Base-by-base conservation (phyloP, 2,329 filamentous ascomycete species). In the Thielaviopsis populi region DNA sequence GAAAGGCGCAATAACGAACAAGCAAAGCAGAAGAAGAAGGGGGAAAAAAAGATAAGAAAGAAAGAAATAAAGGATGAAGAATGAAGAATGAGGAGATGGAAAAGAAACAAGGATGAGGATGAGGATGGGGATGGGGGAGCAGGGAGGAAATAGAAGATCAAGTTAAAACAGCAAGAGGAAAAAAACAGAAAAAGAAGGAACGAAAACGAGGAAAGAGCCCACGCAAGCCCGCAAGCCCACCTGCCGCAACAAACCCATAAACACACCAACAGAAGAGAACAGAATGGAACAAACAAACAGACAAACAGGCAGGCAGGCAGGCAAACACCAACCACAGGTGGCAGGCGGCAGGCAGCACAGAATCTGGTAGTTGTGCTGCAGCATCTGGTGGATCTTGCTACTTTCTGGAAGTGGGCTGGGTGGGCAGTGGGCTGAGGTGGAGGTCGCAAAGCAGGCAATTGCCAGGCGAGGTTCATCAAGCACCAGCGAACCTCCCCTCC, bases 101-200 rank as follows among this genome's bases (percentile, higher is more conserved):
- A 54, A 56, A 56, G 24, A 13, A 56, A 19, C 50, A 56, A 56
- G 50, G 46, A 50, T 50, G 10, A 50, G 46, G 46, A 50, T 54
- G 27, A 54, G 50, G 50, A 30, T 54, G 24, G 33, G 50, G 30
- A 56, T n/a, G 24, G 27, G 24, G 30, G 30, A 56, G 50, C 50
- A 56, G 17, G 50, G 50, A 33, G 50, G 50, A 56, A 56, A 56
- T 56, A n/a, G 50, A 56, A 56, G 50, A 56, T 56, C 50, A 33
- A 56, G 50, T 33, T 33, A 56, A 56, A 56, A 27, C 50, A 56
- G 24, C 5, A 19, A 5, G 7, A 8, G 33, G 10, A n/a, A n/a
- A n/a, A n/a, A n/a, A n/a, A n/a, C n/a, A n/a, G n/a, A n/a, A n/a
- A n/a, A n/a, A n/a, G n/a, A n/a, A n/a, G n/a, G n/a, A n/a, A n/a